Evolutionary conservation across 148 eudicot species (phyloP).

Genomic region (Silene latifolia): DNA sequence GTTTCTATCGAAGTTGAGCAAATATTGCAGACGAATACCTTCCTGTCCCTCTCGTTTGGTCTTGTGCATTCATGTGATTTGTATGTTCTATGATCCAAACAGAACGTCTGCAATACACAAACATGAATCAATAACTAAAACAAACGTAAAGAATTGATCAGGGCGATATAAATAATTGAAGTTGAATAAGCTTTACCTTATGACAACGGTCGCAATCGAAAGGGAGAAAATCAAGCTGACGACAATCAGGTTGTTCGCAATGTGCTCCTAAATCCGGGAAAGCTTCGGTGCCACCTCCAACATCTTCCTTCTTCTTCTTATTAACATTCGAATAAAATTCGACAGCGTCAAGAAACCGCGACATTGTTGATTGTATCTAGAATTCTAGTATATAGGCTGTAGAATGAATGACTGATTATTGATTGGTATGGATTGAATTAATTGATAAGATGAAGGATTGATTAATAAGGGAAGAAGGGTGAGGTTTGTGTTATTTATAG

Average conservation of each 20-base stretch:
- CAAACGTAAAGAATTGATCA: too few species aligned
- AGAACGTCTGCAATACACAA: slow-evolving; percentile 47
- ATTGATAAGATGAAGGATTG: too few species aligned
- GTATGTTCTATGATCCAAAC: slow-evolving; percentile 77
- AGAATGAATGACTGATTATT: too few species aligned
- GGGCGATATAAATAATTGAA: too few species aligned
- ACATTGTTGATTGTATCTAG: not conserved
- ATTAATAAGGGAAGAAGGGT: not conserved
- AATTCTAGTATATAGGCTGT: not conserved
- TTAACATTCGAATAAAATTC: too few species aligned
- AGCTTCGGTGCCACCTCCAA: slow-evolving; percentile 78
- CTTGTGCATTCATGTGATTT: slow-evolving; percentile 71
- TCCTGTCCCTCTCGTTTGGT: slow-evolving; percentile 54
- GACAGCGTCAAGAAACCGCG: not conserved
- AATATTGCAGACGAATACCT: slow-evolving; percentile 59
- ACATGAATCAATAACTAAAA: not conserved
- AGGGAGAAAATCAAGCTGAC: slow-evolving; percentile 89
- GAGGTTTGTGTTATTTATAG: not conserved
- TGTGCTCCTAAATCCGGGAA: slow-evolving; percentile 79
- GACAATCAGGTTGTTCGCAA: slow-evolving; percentile 63
- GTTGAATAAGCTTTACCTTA: slow-evolving; percentile 30
- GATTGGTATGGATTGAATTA: not conserved
- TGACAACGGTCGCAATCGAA: slow-evolving; percentile 68
- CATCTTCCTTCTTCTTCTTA: slow-evolving; percentile 9
- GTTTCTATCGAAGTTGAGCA: slow-evolving; percentile 73